Base-by-base conservation (phyloP, 768 basidiomycete species). In the Kwoniella newhampshirensis region DNA sequence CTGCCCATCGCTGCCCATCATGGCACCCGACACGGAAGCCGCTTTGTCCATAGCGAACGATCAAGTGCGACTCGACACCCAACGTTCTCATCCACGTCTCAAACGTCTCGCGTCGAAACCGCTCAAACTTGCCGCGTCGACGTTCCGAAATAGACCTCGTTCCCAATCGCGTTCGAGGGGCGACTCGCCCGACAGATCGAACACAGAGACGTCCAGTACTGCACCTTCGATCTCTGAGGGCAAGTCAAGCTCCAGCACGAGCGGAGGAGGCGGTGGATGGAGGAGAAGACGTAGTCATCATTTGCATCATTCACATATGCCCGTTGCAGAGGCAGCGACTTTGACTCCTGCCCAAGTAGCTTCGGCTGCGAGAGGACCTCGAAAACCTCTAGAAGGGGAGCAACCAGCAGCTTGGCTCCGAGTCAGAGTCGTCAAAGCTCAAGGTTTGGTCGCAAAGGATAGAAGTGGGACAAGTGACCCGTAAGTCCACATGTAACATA, bases 381-480 rank as follows among this genome's bases (percentile, higher is more conserved):
- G 66, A 18, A 73, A 71, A 45, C 74, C 74, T n/a, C 39, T 71
- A 8, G 74, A 75, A 2, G 74, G 74, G 5, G 75, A 76, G 49
- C 60, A 69, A 51, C 70, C 68, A 8, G 69, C 67, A 20, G 73
- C 63, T 1, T 58, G 63, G 49, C 49, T 77, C 5, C 62, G 71
- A 44, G 72, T 77, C 18, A 60, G 75, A 40, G 68, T 77, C 12
- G 70, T 77, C 21, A 62, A 60, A 39, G 74, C 72, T 4, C 56
- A 73, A 27, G 68, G 64, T 2, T 46, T 77, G 35, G 60, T 73
- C 13, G 76, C 71, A 3, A 76, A 71, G 54, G 75, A 77, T 54
- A 51, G 70, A 40, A 60, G 58, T 20, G 73, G 70, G 4, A 71
- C 70, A 2, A 64, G 63, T 51, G 76, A 77, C 66, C 76, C 76